Conservation (phyloP, 1,284 basidiomycete genomes). For the Ceratobasidium sp. region DNA sequence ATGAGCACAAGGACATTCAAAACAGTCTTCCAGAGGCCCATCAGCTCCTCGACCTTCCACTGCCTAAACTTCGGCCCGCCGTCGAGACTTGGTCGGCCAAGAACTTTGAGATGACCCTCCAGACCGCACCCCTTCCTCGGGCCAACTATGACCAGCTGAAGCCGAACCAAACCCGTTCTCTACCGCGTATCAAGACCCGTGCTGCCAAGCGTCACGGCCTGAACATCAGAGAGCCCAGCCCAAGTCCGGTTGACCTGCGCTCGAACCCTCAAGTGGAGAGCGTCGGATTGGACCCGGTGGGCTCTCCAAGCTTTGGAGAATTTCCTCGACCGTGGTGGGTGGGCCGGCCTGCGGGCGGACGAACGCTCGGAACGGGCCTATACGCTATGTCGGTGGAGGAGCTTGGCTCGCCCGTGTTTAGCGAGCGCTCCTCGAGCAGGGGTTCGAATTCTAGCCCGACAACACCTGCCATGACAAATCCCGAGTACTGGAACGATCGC, state of each 20-base stretch:
- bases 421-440: background rate
- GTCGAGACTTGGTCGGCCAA: slow-evolving; percentile 30
- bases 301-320: background rate
- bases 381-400: background rate
- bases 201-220: background rate
- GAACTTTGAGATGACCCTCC: slow-evolving; percentile 31
- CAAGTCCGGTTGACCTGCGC: background rate
- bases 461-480: background rate
- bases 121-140: slow-evolving; percentile 25
- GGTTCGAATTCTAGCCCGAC: background rate
- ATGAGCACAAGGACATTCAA: slow-evolving; percentile 25
- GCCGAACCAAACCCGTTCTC: background rate
- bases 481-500: slow-evolving; percentile 26
- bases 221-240: background rate
- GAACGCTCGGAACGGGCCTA: background rate
- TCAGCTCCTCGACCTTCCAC: slow-evolving; percentile 28
- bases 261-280: background rate
- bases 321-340: slow-evolving; percentile 4
- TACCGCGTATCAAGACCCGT: slow-evolving; percentile 6
- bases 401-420: background rate
- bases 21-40: slow-evolving; percentile 14
- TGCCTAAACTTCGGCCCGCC: slow-evolving; percentile 13
- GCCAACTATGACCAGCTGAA: background rate
- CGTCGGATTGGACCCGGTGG: background rate
- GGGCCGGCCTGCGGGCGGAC: slow-evolving; percentile 7